A percentile compares a stretch with the other conserved stretches of the same genome.
phyloP scores from a whole-genome alignment of 2,329 filamentous ascomycete species.

The Ascochyta viciae-villosae region DNA sequence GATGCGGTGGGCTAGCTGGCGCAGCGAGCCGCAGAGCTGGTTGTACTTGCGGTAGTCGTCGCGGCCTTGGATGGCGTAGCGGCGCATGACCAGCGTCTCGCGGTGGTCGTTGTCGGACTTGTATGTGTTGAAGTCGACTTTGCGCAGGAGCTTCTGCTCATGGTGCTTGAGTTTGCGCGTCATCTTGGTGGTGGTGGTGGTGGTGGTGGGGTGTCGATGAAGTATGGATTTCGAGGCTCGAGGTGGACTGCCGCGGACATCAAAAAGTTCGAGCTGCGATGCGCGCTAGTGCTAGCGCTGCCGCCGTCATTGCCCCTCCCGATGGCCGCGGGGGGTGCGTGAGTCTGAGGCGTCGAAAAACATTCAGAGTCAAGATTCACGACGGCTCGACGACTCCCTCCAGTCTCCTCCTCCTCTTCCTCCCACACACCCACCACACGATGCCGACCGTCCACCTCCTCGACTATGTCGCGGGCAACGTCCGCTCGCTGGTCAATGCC shows the following conservation, averaged over 20 bases:
- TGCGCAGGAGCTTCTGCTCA: conserved; percentile 90
- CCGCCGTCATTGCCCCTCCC: conserved; percentile 13
- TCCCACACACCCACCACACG: conserved; percentile 28
- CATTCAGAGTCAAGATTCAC: conserved; percentile 20
- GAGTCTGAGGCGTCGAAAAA: conserved; percentile 1
- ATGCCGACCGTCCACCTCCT: conserved; percentile 83
- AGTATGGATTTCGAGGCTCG: background rate
- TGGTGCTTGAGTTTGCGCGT: conserved; percentile 93
- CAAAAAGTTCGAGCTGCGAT: conserved; percentile 25
- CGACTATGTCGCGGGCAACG: conserved; percentile 95
- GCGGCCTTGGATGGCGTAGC: conserved; percentile 86
- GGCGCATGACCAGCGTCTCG: conserved; percentile 77
- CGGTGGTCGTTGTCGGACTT: conserved; percentile 88
- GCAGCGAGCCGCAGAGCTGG: conserved; percentile 67
- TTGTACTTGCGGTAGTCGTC: conserved; percentile 75
- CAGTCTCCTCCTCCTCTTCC: background rate
- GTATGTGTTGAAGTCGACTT: conserved; percentile 94
- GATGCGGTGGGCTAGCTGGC: conserved; percentile 88
- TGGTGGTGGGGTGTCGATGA: background rate
- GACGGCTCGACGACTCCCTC: background rate
- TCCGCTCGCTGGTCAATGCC: conserved; percentile 94
- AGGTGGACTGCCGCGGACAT: conserved; percentile 1
- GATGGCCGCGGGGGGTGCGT: conserved; percentile 9
- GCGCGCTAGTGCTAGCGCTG: conserved; percentile 25
- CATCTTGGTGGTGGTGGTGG: conserved; percentile 61